Conservation (phyloP, 441 rosid species). For the Hura crepitans region DNA sequence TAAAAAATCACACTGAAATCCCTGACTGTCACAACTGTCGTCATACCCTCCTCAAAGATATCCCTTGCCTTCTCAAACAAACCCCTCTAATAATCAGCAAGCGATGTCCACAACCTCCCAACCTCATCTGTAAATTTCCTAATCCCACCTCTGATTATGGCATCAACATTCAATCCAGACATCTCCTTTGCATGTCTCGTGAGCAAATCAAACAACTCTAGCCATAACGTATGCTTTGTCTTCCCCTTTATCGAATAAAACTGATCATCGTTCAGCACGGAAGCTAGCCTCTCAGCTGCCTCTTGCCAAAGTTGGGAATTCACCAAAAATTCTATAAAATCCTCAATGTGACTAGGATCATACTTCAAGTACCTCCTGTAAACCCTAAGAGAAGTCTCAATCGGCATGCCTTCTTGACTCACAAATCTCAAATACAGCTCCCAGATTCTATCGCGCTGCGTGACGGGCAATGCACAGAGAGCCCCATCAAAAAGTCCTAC, state of each 20-base stretch:
- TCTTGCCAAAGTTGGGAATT: conserved; percentile 89
- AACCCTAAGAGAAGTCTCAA: conserved; percentile 88
- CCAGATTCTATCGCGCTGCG: conserved; percentile 92
- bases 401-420: conserved; percentile 75
- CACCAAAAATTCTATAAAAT: conserved; percentile 80
- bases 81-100: conserved; percentile 86
- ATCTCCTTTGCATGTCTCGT: conserved; percentile 75
- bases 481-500: conserved; percentile 76
- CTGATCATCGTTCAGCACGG: conserved; percentile 77
- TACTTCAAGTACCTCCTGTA: conserved; percentile 88
- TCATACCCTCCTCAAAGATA: conserved; percentile 92
- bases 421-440: conserved; percentile 77
- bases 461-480: conserved; percentile 84
- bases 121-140: conserved; percentile 87
- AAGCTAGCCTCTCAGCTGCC: conserved; percentile 74
- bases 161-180: conserved; percentile 87
- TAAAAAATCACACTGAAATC: conserved; percentile 89
- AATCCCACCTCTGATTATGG: conserved; percentile 90
- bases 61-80: conserved; percentile 89
- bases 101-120: conserved; percentile 89
- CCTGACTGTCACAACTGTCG: conserved; percentile 81
- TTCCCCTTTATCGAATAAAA: conserved; percentile 82
- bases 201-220: conserved; percentile 81
- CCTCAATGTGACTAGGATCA: conserved; percentile 85
- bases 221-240: conserved; percentile 80